Conservation (phyloP, 176 grass and related monocot genomes). For the Eragrostis curvula region DNA sequence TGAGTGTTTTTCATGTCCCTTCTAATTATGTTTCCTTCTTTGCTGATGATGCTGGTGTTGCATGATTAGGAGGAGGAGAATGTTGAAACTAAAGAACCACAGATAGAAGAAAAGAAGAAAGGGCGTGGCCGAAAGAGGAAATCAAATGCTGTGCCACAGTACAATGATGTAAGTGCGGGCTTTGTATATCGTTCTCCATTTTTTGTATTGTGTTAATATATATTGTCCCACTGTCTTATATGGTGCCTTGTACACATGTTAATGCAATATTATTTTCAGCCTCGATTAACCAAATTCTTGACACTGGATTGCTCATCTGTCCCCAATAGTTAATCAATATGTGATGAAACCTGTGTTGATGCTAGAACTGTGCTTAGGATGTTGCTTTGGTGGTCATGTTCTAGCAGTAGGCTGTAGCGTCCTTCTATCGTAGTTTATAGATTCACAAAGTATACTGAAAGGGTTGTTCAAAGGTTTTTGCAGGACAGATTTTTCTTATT, state of each 20-base stretch:
- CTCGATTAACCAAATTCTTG: too few species aligned
- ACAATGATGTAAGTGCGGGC: constrained; percentile 76
- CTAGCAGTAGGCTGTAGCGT: background rate
- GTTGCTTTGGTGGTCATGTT: background rate
- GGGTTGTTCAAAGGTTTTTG: background rate
- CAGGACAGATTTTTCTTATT: background rate
- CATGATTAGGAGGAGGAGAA: constrained; percentile 47
- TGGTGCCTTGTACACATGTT: constrained; percentile 11
- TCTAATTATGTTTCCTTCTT: background rate
- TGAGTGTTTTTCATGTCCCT: background rate
- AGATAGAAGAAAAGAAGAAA: constrained; percentile 55
- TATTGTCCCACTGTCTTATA: constrained; percentile 8
- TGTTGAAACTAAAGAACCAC: constrained; percentile 49
- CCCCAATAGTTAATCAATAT: background rate
- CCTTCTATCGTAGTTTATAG: background rate
- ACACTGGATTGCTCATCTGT: background rate
- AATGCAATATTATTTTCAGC: background rate
- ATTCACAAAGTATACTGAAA: background rate
- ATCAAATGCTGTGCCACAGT: constrained; percentile 42
- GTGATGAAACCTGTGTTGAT: background rate
- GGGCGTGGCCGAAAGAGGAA: constrained; percentile 77
- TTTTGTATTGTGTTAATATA: background rate
- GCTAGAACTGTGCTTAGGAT: background rate
- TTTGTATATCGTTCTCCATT: constrained; percentile 2
- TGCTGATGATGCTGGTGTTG: constrained; percentile 13